These are phyloP conservation scores for Bryum argenteum DNA, from an alignment of 225 moss, liverwort and hornwort species.

Conservation along the genomic window DNA sequence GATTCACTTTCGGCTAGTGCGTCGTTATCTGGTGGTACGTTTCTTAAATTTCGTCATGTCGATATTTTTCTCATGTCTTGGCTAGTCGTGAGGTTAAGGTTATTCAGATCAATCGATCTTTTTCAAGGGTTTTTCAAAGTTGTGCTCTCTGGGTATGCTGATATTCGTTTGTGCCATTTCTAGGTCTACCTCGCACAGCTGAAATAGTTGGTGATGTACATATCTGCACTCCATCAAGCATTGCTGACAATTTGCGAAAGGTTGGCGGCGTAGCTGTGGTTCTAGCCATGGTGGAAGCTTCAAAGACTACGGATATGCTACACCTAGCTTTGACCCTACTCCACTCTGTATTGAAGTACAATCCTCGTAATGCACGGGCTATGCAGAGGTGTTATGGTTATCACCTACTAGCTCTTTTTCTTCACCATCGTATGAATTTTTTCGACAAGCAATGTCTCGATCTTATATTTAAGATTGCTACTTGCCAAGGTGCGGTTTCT, in stretches of 20 bases:
- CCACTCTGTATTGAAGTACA: slow-evolving; percentile 70
- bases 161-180: slow-evolving; percentile 9
- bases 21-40: slow-evolving; percentile 76
- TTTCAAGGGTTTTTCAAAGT: slow-evolving; percentile 6
- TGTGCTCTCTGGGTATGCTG: slow-evolving; percentile 16
- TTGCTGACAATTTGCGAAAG: slow-evolving; percentile 75
- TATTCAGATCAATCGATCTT: slow-evolving; percentile 1
- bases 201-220: slow-evolving; percentile 80
- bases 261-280: slow-evolving; percentile 95
- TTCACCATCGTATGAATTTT: slow-evolving; percentile 80
- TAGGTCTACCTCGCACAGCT: slow-evolving; percentile 80
- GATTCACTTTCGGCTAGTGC: slow-evolving; percentile 77
- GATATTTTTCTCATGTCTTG: slow-evolving; percentile 11
- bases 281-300: slow-evolving; percentile 88
- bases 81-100: background rate
- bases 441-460: slow-evolving; percentile 81
- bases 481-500: slow-evolving; percentile 70
- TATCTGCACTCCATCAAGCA: slow-evolving; percentile 81
- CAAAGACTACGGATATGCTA: slow-evolving; percentile 85
- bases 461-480: slow-evolving; percentile 83
- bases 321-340: slow-evolving; percentile 79
- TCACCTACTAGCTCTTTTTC: slow-evolving; percentile 88
- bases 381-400: slow-evolving; percentile 90
- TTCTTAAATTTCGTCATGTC: slow-evolving; percentile 9
- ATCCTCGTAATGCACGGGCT: slow-evolving; percentile 79